Base-by-base conservation (phyloP, 495 filamentous ascomycete genomes). In the Lichina pygmaea region DNA sequence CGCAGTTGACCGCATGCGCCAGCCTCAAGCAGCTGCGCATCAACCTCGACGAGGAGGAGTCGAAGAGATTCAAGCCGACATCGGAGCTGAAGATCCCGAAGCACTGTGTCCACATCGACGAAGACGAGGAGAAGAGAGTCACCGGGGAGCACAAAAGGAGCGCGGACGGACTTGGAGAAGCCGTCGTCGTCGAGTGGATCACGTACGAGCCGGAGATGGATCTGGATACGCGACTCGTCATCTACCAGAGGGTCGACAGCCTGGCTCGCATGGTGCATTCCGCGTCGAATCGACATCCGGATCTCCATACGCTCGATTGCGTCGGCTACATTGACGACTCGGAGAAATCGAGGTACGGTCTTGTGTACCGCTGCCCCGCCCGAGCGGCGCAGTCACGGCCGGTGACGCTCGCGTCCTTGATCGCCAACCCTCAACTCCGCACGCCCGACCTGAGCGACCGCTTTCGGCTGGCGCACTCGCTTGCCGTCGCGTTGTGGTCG, bases 321-420 rank as follows among this genome's bases (percentile, higher is more conserved):
- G 13, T 58, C 11, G 59, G 59, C 39, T 62, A 62, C 51, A 48
- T 55, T 4, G 57, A 61, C 41, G 59, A 62, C 46, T 37, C 55
- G 5, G 38, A 43, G 48, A 33, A 43, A 12, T 45, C 12, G 39
- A 53, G 57, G 33, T 61, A 57, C 44, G 59, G 57, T 12, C 48
- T 61, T 34, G 44, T 58, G 17, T 55, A 60, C 47, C 48, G 45
- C 24, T 46, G 33, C 33, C 54, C 13, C 49, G 46, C n/a, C 7
- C 10, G 8, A 24, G 37, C 33, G 33, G 33, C 37, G 9, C 9
- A 48, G 47, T 33, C 50, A 46, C 11, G 52, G 42, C 33, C 56
- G 57, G 13, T 43, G 53, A 48, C 46, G 31, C 41, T 48, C 38
- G 42, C 12, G n/a, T 32, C 52, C 2, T 45, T 58, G 13, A 58